Conservation (phyloP, 345 rosid species). For the Toxicodendron radicans region DNA sequence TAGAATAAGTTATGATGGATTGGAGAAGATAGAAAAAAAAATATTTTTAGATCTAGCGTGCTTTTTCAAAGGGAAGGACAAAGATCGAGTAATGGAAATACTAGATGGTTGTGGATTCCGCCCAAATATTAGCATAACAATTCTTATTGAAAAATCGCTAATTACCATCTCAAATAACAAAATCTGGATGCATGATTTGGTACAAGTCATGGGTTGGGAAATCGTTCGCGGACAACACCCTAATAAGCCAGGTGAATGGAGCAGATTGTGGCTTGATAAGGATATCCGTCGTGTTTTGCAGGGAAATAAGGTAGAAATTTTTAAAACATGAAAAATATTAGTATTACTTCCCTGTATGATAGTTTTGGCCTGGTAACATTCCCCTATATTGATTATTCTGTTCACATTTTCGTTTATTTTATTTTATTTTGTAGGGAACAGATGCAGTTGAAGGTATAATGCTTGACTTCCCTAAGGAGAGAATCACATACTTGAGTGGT, state of each 20-base stretch:
- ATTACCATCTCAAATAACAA: conserved; percentile 9
- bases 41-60: conserved; percentile 15
- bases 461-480: background rate
- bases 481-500: background rate
- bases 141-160: conserved; percentile 6
- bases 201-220: conserved; percentile 17
- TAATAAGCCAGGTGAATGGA: conserved; percentile 3
- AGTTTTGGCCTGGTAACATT: too few relatives aligned
- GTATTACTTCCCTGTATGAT: too few relatives aligned
- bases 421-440: background rate
- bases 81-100: background rate
- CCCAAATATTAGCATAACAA: background rate
- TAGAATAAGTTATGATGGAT: background rate
- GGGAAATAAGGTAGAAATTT: conserved; percentile 3
- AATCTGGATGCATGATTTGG: conserved; percentile 21
- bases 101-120: conserved; percentile 10
- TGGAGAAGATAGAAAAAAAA: background rate
- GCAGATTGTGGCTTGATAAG: conserved; percentile 17
- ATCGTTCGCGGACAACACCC: background rate
- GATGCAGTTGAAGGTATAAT: too few relatives aligned
- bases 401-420: too few relatives aligned
- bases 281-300: conserved; percentile 8
- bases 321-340: background rate
- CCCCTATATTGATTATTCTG: background rate
- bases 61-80: conserved; percentile 1